Evolutionary conservation across 257 asterid genomes (phyloP), one percentile per base, ranked within the genome.

Genomic region (Capsicum baccatum): DNA sequence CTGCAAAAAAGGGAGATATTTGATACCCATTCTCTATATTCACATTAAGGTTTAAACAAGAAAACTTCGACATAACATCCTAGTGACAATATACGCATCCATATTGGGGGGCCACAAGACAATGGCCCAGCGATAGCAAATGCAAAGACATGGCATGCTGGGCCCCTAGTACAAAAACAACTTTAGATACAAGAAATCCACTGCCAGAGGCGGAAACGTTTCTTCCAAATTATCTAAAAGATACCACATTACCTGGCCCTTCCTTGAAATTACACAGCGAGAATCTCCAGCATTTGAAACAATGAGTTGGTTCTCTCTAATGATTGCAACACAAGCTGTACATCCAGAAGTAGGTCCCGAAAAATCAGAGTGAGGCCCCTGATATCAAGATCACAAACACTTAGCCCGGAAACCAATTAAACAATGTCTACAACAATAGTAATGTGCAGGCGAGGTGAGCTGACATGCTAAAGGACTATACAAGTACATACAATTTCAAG

Each of bases 241-340:
- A 33, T 79, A 66, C 64, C 55, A 52, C 37, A 67, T 8, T 89
- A 96, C 99, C 99, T 94, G 97, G 83, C 99, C 99, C 88, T 94
- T 94, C 87, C 99, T 89, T 85, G 99, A 96, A 85, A 96, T 93
- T 66, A 96, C 97, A 86, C 99, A 94, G 83, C 99, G 99, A 64
- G 99, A 96, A 87, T 96, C 99, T 50, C 99, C 99, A 59, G 98
- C 98, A 92, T 96, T 96, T 80, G 98, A 98, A 83, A 96, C 97
- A 60, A 94, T 80, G 66, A 94, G 98, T 89, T 92, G 95, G 86
- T 91, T 92, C 54, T 84, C 96, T 91, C 98, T 91, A 71, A 94
- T 80, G 69, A 96, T 82, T 39, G 98, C 97, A 83, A 94, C 99
- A 90, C 99, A 96, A 83, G 99, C 95, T 71, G 98, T 93, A 86